Evolutionary conservation across 2,329 filamentous ascomycete species (phyloP), one percentile per base, ranked within the genome.

Genomic region (Arthrobotrys iridis): DNA sequence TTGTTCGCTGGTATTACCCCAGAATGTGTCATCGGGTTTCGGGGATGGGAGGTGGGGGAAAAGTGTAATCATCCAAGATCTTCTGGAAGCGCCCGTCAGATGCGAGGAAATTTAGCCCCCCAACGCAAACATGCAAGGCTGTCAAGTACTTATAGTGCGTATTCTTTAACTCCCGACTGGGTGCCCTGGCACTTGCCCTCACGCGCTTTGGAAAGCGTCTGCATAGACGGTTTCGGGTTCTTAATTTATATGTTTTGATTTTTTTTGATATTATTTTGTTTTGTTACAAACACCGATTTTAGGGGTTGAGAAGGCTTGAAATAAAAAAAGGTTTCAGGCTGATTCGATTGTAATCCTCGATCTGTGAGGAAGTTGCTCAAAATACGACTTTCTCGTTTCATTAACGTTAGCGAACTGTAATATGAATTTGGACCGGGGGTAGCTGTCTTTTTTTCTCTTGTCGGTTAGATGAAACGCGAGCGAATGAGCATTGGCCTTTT

Each of bases 401-500:
- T n/a, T n/a, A n/a, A 24, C 7, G 30, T 37, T 55, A 55, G 15
- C 28, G 11, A 15, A 10, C 11, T 52, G 15, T 60, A 41, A 24
- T 43, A 28, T 13, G 33, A n/a, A 5, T 7, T 26, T n/a, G 2
- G 37, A 43, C 55, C 7, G 8, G 55, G n/a, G 24, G 55, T 8
- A 26, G 35, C 8, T 4, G n/a, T 45, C 20, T 45, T 45, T 7
- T 45, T 45, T 20, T 60, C 46, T 33, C 20, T 52, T 35, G 35
- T 59, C 55, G 55, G 55, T 28, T 59, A 59, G 13, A 18, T 59
- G 55, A 59, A 59, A 59, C 55, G 50, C 26, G 55, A 63, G 45
- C 24, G 55, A 60, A 24, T 22, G n/a, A 28, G 26, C 7, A 15
- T 26, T 30, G n/a, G 8, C 10, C 13, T 22, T 24, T 26, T 28